Conservation (phyloP, 192 early-diverging fungal species). For the Rhizoclosmatium sp. region DNA sequence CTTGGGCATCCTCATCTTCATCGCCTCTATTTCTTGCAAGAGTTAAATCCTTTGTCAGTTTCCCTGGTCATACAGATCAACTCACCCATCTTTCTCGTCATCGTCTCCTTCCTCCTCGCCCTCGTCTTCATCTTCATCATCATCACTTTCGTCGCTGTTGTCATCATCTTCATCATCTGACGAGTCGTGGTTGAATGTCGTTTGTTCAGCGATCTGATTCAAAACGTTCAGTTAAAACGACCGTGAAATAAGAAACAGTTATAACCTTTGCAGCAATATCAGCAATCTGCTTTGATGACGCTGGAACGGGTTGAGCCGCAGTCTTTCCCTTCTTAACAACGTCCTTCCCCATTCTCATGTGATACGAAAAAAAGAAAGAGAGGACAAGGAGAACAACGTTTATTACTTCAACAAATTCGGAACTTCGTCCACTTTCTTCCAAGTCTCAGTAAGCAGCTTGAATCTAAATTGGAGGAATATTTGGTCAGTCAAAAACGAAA, state of each 20-base stretch:
- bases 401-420: background rate
- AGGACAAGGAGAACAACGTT: background rate
- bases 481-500: background rate
- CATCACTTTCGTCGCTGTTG: background rate
- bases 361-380: slow-evolving; percentile 49
- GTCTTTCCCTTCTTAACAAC: background rate
- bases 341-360: slow-evolving; percentile 18
- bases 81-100: background rate
- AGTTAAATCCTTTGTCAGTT: too few relatives aligned
- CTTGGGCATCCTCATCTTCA: slow-evolving; percentile 11
- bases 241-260: background rate
- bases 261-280: background rate
- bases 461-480: slow-evolving; percentile 12
- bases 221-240: background rate
- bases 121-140: slow-evolving; percentile 4
- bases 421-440: slow-evolving; percentile 31
- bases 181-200: background rate
- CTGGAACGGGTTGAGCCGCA: background rate
- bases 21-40: background rate
- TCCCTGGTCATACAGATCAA: too few relatives aligned
- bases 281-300: slow-evolving; percentile 9
- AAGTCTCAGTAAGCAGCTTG: slow-evolving; percentile 25
- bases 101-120: slow-evolving; percentile 11
- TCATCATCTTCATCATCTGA: slow-evolving; percentile 17
- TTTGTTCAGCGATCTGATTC: background rate